phyloP scores from a whole-genome alignment of 2,329 filamentous ascomycete species.

The Pseudophaeomoniella oleicola region DNA sequence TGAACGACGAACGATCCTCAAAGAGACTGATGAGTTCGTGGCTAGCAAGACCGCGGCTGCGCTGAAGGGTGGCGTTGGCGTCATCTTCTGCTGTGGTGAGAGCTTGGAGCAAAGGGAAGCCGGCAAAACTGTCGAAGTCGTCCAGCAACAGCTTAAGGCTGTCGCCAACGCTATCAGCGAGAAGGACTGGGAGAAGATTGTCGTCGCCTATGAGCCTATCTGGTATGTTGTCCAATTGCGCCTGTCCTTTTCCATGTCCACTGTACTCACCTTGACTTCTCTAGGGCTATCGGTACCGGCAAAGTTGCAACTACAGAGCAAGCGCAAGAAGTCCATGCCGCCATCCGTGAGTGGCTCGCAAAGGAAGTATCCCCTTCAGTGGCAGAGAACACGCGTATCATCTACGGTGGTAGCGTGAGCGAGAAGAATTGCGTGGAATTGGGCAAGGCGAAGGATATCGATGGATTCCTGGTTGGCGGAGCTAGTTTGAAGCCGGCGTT shows the following conservation, averaged over 20 bases:
- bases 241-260: slow-evolving; percentile 1
- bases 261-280: slow-evolving; percentile 1
- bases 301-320: slow-evolving; percentile 81
- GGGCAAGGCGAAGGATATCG: slow-evolving; percentile 84
- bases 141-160: slow-evolving; percentile 72
- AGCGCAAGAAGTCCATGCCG: slow-evolving; percentile 86
- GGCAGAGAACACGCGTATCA: slow-evolving; percentile 76
- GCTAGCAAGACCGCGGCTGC: slow-evolving; percentile 91
- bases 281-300: slow-evolving; percentile 66
- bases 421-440: slow-evolving; percentile 98
- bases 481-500: slow-evolving; percentile 94
- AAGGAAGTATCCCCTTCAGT: slow-evolving; percentile 62
- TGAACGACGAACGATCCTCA: slow-evolving; percentile 79
- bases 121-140: slow-evolving; percentile 32
- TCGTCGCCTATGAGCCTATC: slow-evolving; percentile 97
- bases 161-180: slow-evolving; percentile 52
- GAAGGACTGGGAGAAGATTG: slow-evolving; percentile 83
- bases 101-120: slow-evolving; percentile 50
- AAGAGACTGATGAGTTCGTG: slow-evolving; percentile 73
- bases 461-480: slow-evolving; percentile 94
- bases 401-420: slow-evolving; percentile 92
- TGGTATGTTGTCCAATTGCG: slow-evolving; percentile 51
- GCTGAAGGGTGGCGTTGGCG: slow-evolving; percentile 68
- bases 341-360: slow-evolving; percentile 74
- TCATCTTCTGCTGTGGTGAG: slow-evolving; percentile 97